These are phyloP conservation scores for Pleurozium schreberi DNA, from an alignment of 225 moss, liverwort and hornwort species.

Conservation along the genomic window DNA sequence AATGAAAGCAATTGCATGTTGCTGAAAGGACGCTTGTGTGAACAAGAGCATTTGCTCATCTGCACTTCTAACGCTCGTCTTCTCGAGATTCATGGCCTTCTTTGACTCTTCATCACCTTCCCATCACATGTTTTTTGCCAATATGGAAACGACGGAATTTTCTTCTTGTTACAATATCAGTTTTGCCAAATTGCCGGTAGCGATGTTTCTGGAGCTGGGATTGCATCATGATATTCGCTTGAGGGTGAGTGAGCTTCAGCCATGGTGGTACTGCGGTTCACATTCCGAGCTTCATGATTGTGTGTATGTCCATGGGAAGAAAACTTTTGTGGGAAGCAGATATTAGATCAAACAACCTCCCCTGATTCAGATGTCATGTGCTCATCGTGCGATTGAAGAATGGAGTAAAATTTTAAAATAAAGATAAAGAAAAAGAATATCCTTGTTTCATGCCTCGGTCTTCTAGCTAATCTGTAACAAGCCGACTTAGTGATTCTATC, in stretches of 20 bases:
- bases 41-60: not conserved
- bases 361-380: not conserved
- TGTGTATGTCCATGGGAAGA: not conserved
- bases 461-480: slow-evolving; percentile 63
- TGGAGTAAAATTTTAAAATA: not conserved
- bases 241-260: not conserved
- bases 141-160: not conserved
- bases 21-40: not conserved
- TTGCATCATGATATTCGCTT: not conserved
- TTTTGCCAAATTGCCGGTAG: not conserved
- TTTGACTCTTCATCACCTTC: not conserved
- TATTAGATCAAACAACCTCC: not conserved
- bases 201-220: not conserved
- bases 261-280: not conserved
- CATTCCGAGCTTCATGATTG: not conserved
- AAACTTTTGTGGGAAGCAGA: not conserved
- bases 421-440: not conserved
- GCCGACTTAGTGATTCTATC: slow-evolving; percentile 90
- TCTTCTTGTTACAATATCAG: not conserved
- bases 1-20: not conserved
- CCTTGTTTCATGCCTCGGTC: not conserved
- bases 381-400: slow-evolving; percentile 2
- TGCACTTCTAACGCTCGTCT: not conserved
- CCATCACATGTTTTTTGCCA: not conserved
- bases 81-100: slow-evolving; percentile 5